A percentile compares a stretch with the other conserved stretches of the same genome.
Conservation (phyloP, 2,329 filamentous ascomycete genomes). For the Alternaria alternata region DNA sequence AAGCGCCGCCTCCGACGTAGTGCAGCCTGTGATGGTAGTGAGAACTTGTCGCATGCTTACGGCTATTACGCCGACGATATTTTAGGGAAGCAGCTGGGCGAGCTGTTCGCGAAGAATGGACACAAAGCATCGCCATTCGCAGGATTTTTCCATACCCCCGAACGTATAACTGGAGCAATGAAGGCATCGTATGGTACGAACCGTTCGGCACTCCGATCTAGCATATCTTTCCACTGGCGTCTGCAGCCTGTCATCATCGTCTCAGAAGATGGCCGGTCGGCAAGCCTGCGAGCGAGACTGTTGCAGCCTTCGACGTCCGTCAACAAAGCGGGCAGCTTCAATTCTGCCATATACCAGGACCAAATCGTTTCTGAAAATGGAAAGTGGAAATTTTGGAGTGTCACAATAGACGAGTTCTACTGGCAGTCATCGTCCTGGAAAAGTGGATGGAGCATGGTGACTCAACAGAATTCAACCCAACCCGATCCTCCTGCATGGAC, state of each 20-base stretch:
- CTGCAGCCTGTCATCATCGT: conserved; percentile 38
- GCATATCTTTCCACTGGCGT: conserved; percentile 39
- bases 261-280: conserved; percentile 32
- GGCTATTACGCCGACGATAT: conserved; percentile 35
- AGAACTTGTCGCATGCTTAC: conserved; percentile 35
- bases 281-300: conserved; percentile 26
- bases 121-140: conserved; percentile 37
- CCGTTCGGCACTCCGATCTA: conserved; percentile 23
- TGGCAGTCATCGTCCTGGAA: conserved; percentile 35
- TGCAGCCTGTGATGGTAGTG: conserved; percentile 32
- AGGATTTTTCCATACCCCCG: conserved; percentile 33
- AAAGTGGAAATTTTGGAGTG: conserved; percentile 37
- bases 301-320: conserved; percentile 35
- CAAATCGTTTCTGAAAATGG: conserved; percentile 37
- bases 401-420: conserved; percentile 41
- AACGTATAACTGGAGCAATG: conserved; percentile 29
- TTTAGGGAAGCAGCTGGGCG: conserved; percentile 26
- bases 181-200: conserved; percentile 33
- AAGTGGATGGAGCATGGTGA: conserved; percentile 33
- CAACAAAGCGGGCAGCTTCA: conserved; percentile 31
- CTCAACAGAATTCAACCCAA: conserved; percentile 20
- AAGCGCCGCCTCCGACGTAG: conserved; percentile 29
- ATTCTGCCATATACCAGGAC: conserved; percentile 39
- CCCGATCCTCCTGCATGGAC: conserved; percentile 27
- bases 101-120: conserved; percentile 29